phyloP scores from a whole-genome alignment of 805 yeast genomes.

The Saccharomycopsis javanensis region DNA sequence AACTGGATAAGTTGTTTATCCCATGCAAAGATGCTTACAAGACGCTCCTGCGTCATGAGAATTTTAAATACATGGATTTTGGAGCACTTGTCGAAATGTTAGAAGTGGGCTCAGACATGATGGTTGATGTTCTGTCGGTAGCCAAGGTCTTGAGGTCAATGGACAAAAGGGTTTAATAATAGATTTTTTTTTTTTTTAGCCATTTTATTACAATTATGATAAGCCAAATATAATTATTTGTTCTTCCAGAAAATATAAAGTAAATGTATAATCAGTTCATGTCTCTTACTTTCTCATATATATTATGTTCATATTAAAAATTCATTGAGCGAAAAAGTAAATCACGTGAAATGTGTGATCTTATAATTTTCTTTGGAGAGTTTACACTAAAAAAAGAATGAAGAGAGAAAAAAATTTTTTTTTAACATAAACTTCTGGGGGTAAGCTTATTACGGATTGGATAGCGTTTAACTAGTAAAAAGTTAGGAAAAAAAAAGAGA shows the following conservation, averaged over 20 bases:
- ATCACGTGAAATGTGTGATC: not conserved
- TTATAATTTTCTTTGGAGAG: not conserved
- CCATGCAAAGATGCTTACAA: slow-evolving; percentile 89
- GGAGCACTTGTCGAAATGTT: slow-evolving; percentile 64
- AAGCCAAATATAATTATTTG: too few species aligned
- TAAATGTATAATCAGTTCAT: too few species aligned
- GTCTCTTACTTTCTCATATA: too few species aligned
- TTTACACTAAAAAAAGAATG: too few species aligned
- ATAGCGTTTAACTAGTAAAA: not conserved
- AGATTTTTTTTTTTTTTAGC: slow-evolving; percentile 20
- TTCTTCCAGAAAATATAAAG: too few species aligned
- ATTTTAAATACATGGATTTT: slow-evolving; percentile 64
- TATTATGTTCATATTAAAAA: too few species aligned
- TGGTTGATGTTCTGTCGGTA: slow-evolving; percentile 84
- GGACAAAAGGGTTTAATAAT: slow-evolving; percentile 52
- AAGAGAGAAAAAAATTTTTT: not conserved
- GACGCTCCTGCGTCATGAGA: slow-evolving; percentile 73
- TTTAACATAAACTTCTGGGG: not conserved
- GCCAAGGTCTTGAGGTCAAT: slow-evolving; percentile 76
- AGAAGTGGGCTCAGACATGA: slow-evolving; percentile 67
- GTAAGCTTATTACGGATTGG: not conserved
- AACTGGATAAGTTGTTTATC: slow-evolving; percentile 42
- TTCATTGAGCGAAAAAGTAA: too few species aligned
- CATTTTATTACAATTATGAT: not conserved
- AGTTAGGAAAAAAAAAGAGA: not conserved